Evolutionary conservation across 768 basidiomycete species (phyloP), one percentile per base, ranked within the genome.

Genomic region (Glaciozyma martinii): DNA sequence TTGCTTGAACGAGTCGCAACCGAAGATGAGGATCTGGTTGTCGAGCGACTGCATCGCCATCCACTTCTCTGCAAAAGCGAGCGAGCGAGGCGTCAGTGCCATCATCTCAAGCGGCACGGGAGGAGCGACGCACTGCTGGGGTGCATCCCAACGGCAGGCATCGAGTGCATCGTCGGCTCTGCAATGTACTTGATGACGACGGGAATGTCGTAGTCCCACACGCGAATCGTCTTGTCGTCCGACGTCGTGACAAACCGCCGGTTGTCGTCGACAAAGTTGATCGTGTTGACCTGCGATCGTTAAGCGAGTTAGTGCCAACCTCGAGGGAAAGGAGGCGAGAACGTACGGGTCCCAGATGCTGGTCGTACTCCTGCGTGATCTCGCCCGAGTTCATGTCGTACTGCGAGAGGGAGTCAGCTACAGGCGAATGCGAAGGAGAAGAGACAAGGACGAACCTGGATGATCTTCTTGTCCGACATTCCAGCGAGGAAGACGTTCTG

Each of bases 101-200:
- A 2, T 62, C 37, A 33, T 23, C 56, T 10, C 43, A 60, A 46
- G 52, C 1, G 5, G 58, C 40, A 21, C 16, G 32, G n/a, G 50
- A 55, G 71, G 61, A 49, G 50, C 15, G 6, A 84, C 91, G 62
- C 75, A 97, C 94, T 88, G 62, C 85, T 93, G 29, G 95, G 94
- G 76, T 98, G 92, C 32, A 94, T 78, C 8, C 92, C 93, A 55
- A 98, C 93, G 23, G 95, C 89, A 10, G 95, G 95, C 93, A 99
- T 98, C 23, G 91, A 95, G 78, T 99, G 93, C 95, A 99, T 98
- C 75, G 91, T 86, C 5, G 95, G 95, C 77, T 99, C 95, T 25
- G 95, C 94, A 65, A 98, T 98, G 76, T 97, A 95, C 77, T 99
- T 99, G 81, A 99, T 98, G 60, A 95, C 91, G 43, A 98, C 95